These are phyloP conservation scores for Candida awuae DNA, from an alignment of 805 yeast species.

Conservation along the genomic window DNA sequence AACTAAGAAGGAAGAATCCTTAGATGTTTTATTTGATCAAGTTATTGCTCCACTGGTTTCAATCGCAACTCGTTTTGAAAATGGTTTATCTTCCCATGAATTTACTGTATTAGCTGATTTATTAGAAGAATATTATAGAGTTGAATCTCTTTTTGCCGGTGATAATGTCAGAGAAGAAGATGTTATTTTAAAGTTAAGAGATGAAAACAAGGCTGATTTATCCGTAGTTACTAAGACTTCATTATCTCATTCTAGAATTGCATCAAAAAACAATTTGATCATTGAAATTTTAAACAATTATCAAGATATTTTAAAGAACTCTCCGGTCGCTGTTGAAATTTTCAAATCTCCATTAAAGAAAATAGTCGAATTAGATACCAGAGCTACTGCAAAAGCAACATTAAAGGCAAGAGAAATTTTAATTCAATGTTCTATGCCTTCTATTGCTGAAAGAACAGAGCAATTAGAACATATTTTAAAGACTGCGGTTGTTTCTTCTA, in stretches of 20 bases:
- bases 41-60: slow-evolving; percentile 67
- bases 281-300: slow-evolving; percentile 78
- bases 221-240: slow-evolving; percentile 63
- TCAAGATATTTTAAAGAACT: slow-evolving; percentile 68
- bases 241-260: slow-evolving; percentile 86
- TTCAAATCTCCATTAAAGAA: slow-evolving; percentile 67
- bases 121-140: slow-evolving; percentile 62
- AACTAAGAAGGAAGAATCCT: slow-evolving; percentile 39
- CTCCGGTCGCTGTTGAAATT: slow-evolving; percentile 56
- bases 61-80: slow-evolving; percentile 59
- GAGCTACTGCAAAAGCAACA: slow-evolving; percentile 88
- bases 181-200: slow-evolving; percentile 79
- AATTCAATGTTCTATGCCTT: slow-evolving; percentile 94
- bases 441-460: slow-evolving; percentile 91
- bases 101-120: slow-evolving; percentile 63
- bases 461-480: slow-evolving; percentile 94
- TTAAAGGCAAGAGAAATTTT: slow-evolving; percentile 92
- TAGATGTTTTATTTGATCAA: slow-evolving; percentile 43
- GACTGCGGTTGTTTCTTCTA: slow-evolving; percentile 81
- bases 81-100: slow-evolving; percentile 82
- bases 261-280: slow-evolving; percentile 85
- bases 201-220: slow-evolving; percentile 72
- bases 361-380: slow-evolving; percentile 81
- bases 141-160: slow-evolving; percentile 74
- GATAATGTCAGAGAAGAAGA: slow-evolving; percentile 77